These are phyloP conservation scores for Margaritispora aquatica DNA, from an alignment of 495 filamentous ascomycete genomes.

Conservation along the genomic window DNA sequence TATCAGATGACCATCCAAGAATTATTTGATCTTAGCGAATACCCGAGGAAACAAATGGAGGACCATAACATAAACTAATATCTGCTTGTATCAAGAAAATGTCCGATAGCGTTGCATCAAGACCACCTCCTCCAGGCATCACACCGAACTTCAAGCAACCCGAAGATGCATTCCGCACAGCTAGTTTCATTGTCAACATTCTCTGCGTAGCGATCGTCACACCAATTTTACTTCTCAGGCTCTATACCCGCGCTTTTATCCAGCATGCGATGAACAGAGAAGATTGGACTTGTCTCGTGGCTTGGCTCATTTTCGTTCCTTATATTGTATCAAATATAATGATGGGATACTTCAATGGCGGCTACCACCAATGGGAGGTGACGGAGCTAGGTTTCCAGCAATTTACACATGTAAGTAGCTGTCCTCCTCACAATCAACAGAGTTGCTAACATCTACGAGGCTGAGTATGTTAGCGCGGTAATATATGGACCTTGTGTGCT, in stretches of 20 bases:
- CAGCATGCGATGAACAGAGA: conserved; percentile 32
- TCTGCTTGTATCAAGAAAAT: not conserved
- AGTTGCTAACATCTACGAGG: conserved; percentile 23
- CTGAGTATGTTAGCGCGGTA: conserved; percentile 14
- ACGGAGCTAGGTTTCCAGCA: conserved; percentile 3
- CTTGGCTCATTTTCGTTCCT: conserved; percentile 29
- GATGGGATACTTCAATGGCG: conserved; percentile 11
- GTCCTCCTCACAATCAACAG: not conserved
- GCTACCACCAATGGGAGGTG: conserved; percentile 22
- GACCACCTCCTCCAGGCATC: conserved; percentile 9
- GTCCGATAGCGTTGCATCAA: not conserved
- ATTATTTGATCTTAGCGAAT: too few relatives aligned
- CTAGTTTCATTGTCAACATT: conserved; percentile 37
- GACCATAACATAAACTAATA: not conserved
- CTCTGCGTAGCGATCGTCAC: conserved; percentile 39
- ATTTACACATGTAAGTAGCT: conserved; percentile 10
- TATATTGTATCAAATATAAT: not conserved
- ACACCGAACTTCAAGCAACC: conserved; percentile 23
- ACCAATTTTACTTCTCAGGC: conserved; percentile 32
- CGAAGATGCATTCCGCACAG: conserved; percentile 31
- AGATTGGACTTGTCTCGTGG: conserved; percentile 29
- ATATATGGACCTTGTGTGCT: conserved; percentile 45
- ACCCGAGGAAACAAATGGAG: too few relatives aligned
- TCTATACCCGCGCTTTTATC: conserved; percentile 33
- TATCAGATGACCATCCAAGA: too few relatives aligned